These are phyloP conservation scores for Aspergillus sp. DNA, from an alignment of 2,329 filamentous ascomycete species.

Conservation along the genomic window DNA sequence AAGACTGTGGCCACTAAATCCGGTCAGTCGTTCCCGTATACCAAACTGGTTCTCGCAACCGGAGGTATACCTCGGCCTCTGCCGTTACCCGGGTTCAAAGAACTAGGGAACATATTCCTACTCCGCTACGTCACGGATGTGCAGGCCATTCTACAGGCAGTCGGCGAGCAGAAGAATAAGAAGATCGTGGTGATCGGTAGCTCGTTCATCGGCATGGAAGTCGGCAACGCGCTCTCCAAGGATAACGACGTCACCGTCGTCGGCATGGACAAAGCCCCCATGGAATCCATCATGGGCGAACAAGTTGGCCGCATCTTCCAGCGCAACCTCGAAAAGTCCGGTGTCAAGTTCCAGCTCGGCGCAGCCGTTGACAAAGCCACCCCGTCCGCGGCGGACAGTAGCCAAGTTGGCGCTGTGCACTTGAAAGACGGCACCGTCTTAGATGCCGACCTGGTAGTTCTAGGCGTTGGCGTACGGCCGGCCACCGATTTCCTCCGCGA, in stretches of 20 bases:
- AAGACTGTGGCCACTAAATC: slow-evolving; percentile 68
- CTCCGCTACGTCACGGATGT: slow-evolving; percentile 70
- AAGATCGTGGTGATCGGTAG: slow-evolving; percentile 88
- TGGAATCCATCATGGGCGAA: slow-evolving; percentile 77
- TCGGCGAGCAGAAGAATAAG: slow-evolving; percentile 67
- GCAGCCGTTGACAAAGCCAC: slow-evolving; percentile 77
- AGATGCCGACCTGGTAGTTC: slow-evolving; percentile 79
- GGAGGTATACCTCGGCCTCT: slow-evolving; percentile 70
- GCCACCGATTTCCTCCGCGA: slow-evolving; percentile 73
- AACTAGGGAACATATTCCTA: slow-evolving; percentile 77
- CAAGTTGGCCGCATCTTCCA: slow-evolving; percentile 75
- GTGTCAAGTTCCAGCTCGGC: slow-evolving; percentile 78
- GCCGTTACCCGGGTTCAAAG: slow-evolving; percentile 77
- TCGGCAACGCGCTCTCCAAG: slow-evolving; percentile 72
- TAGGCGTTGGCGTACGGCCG: slow-evolving; percentile 81
- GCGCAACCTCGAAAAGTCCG: slow-evolving; percentile 69
- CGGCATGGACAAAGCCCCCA: slow-evolving; percentile 76
- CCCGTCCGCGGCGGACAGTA: slow-evolving; percentile 57
- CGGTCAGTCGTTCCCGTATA: slow-evolving; percentile 66
- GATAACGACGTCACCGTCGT: slow-evolving; percentile 79
- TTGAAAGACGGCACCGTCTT: slow-evolving; percentile 81
- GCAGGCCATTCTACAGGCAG: slow-evolving; percentile 66
- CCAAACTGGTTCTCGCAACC: slow-evolving; percentile 82
- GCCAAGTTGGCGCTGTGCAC: slow-evolving; percentile 68
- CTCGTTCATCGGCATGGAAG: slow-evolving; percentile 96